phyloP scores from a whole-genome alignment of 148 eudicot genomes.

The Selenicereus undatus region DNA sequence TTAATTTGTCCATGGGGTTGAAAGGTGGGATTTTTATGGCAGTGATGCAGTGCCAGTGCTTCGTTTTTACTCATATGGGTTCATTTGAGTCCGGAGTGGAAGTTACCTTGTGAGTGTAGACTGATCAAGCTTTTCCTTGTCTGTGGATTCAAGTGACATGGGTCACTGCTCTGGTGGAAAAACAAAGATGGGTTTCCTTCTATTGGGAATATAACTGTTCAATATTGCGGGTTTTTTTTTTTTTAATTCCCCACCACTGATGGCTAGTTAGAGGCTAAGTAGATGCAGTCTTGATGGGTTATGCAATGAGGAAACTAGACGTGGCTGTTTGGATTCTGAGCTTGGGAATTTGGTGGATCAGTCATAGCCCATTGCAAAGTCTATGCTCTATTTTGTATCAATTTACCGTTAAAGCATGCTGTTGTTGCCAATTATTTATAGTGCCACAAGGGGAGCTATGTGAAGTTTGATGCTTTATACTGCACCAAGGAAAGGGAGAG shows the following conservation, averaged over 20 bases:
- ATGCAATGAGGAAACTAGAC: not conserved
- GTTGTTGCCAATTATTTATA: not conserved
- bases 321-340: constrained; percentile 2
- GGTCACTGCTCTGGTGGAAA: not conserved
- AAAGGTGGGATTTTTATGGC: constrained; percentile 24
- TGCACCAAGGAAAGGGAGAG: not conserved
- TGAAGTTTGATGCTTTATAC: not conserved
- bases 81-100: constrained; percentile 10
- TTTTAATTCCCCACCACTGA: not conserved
- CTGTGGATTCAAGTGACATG: not conserved
- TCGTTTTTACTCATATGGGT: not conserved
- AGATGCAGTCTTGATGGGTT: not conserved
- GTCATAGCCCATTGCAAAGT: not conserved
- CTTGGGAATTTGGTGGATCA: not conserved
- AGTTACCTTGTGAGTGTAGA: not conserved
- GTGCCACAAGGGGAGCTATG: not conserved
- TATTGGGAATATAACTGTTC: not conserved
- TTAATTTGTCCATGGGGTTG: constrained; percentile 1
- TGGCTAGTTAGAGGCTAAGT: not conserved
- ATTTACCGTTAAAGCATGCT: not conserved
- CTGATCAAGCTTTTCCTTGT: not conserved
- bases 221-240: not conserved
- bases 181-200: not conserved
- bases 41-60: constrained; percentile 1
- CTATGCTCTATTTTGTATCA: not conserved